phyloP scores from a whole-genome alignment of 2,329 filamentous ascomycete genomes.

The Fusarium tjaetaba region DNA sequence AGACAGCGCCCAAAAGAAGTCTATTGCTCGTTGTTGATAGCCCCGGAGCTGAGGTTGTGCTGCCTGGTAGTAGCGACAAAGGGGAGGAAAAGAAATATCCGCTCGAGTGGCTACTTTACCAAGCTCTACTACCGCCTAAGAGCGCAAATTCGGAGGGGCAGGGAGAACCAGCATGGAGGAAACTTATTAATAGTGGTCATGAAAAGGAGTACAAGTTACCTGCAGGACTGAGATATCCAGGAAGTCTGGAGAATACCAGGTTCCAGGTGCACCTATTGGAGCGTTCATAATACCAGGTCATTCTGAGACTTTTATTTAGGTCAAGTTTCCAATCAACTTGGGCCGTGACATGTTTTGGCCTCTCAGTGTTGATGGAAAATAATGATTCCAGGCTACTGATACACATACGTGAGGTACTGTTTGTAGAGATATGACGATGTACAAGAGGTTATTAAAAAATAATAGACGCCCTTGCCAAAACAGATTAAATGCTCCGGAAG shows the following conservation, averaged over 20 bases:
- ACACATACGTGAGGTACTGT: no score
- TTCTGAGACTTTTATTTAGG: no score
- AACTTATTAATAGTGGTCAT: neutral
- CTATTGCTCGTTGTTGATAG: neutral
- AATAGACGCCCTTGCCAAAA: no score
- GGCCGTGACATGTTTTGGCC: no score
- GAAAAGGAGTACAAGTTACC: conserved; percentile 16
- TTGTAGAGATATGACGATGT: no score
- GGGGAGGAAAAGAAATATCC: conserved; percentile 10
- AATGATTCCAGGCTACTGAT: no score
- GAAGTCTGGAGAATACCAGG: conserved; percentile 9
- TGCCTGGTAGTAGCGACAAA: neutral
- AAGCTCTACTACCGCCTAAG: neutral
- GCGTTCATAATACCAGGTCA: neutral
- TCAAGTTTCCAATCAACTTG: no score
- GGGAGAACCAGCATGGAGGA: neutral
- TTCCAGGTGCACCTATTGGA: neutral
- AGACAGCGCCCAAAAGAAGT: neutral
- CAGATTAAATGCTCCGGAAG: no score
- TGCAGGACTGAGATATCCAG: neutral
- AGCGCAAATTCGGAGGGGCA: neutral
- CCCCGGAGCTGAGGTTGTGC: neutral
- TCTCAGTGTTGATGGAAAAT: no score
- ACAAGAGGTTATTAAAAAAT: no score
- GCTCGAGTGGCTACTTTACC: conserved; percentile 8